A percentile compares a stretch with the other conserved stretches of the same genome.
These are phyloP conservation scores for Viridothelium virens DNA, from an alignment of 495 filamentous ascomycete species.

Conservation along the genomic window DNA sequence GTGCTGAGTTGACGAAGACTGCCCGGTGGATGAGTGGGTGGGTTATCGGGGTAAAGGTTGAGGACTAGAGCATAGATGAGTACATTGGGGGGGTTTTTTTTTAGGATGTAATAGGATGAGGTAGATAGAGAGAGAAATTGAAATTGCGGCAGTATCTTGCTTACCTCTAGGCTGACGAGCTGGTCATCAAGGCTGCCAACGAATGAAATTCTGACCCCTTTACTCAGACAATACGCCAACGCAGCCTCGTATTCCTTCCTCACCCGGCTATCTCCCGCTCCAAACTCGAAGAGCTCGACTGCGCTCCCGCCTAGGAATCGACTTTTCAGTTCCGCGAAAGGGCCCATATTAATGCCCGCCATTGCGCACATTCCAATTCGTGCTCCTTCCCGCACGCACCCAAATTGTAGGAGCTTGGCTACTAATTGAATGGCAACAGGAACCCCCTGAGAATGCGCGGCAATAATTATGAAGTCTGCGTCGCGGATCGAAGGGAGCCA, in stretches of 20 bases:
- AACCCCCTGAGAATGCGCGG: constrained; percentile 91
- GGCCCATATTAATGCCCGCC: constrained; percentile 91
- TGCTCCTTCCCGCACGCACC: constrained; percentile 54
- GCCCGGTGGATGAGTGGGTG: constrained; percentile 92
- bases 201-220: constrained; percentile 75
- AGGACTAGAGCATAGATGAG: constrained; percentile 49
- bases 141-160: constrained; percentile 6
- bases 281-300: constrained; percentile 88
- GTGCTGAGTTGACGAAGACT: constrained; percentile 87
- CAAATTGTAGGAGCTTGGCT: constrained; percentile 77
- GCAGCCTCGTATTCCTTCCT: constrained; percentile 73
- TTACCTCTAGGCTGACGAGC: constrained; percentile 79
- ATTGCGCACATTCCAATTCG: constrained; percentile 80
- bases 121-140: not conserved
- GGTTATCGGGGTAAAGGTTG: constrained; percentile 68
- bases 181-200: constrained; percentile 95
- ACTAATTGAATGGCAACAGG: constrained; percentile 91
- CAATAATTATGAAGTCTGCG: constrained; percentile 82
- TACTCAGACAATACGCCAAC: constrained; percentile 59
- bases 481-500: constrained; percentile 85
- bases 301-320: constrained; percentile 79
- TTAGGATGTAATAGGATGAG: constrained; percentile 20
- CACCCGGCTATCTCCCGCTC: constrained; percentile 65
- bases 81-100: not conserved
- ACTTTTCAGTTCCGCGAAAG: constrained; percentile 79